phyloP scores from a whole-genome alignment of 106 monocot genomes.

The Dendrobium nobile region DNA sequence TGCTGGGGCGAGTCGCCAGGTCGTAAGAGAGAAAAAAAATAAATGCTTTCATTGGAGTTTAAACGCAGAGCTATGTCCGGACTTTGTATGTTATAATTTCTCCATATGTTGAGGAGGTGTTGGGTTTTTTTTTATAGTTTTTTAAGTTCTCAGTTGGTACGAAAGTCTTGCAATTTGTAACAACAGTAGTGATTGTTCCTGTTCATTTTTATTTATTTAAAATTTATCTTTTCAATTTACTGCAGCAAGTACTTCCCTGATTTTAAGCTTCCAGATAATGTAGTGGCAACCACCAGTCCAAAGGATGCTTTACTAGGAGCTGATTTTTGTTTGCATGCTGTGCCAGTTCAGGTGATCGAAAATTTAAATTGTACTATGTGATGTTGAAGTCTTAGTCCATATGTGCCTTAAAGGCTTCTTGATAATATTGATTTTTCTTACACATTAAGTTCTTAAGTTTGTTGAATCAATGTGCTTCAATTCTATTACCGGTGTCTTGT shows the following conservation, averaged over 20 bases:
- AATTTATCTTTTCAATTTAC: not conserved
- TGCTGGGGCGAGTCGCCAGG: too few species aligned
- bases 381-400: not conserved
- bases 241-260: conserved; percentile 80
- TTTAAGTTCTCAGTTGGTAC: not conserved
- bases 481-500: not conserved
- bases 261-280: conserved; percentile 72
- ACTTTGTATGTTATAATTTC: too few species aligned
- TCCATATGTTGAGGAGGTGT: not conserved
- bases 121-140: not conserved
- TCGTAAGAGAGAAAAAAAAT: too few species aligned
- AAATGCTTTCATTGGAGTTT: too few species aligned
- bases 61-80: too few species aligned
- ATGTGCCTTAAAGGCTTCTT: not conserved
- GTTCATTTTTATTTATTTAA: not conserved
- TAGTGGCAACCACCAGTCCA: conserved; percentile 70
- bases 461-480: not conserved
- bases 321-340: conserved; percentile 95
- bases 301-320: conserved; percentile 74
- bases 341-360: conserved; percentile 87
- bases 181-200: not conserved
- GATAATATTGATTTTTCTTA: not conserved
- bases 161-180: not conserved
- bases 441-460: not conserved
- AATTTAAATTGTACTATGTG: not conserved